Evolutionary conservation across 768 basidiomycete genomes (phyloP).

Genomic region (Lactifluus subvellereus): DNA sequence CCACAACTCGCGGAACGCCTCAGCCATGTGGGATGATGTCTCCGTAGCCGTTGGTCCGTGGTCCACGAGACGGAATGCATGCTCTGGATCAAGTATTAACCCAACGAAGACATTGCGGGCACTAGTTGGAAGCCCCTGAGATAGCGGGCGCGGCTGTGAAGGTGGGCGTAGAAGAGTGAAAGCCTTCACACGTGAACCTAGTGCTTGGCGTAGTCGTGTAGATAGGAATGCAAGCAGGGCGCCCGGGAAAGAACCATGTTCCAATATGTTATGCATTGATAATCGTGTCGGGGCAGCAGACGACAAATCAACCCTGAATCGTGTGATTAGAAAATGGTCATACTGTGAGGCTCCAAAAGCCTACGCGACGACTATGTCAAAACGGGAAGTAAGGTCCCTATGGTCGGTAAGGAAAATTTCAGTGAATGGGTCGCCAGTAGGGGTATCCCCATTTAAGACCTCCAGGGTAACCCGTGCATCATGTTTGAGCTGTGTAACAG

Average conservation of each 20-base stretch:
- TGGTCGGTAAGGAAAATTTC: slow-evolving; percentile 69
- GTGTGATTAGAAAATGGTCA: background rate
- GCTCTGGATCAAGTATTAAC: slow-evolving; percentile 60
- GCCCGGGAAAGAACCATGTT: slow-evolving; percentile 54
- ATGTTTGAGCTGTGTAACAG: slow-evolving; percentile 51
- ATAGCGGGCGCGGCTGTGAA: slow-evolving; percentile 41
- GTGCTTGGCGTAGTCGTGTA: slow-evolving; percentile 51
- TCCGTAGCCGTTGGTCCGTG: slow-evolving; percentile 81
- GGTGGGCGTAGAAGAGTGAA: slow-evolving; percentile 55
- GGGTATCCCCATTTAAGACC: slow-evolving; percentile 43
- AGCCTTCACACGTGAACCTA: slow-evolving; percentile 66
- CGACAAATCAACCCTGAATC: slow-evolving; percentile 49
- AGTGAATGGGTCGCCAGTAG: slow-evolving; percentile 57
- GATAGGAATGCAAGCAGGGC: slow-evolving; percentile 51
- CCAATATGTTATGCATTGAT: slow-evolving; percentile 44
- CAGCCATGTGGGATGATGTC: slow-evolving; percentile 41
- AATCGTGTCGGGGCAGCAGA: slow-evolving; percentile 40
- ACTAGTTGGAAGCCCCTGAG: slow-evolving; percentile 49
- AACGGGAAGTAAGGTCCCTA: slow-evolving; percentile 56
- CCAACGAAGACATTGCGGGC: slow-evolving; percentile 60
- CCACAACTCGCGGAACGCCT: slow-evolving; percentile 81
- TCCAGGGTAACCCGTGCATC: slow-evolving; percentile 75
- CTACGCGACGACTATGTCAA: slow-evolving; percentile 67
- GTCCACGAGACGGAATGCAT: slow-evolving; percentile 84
- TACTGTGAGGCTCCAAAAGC: slow-evolving; percentile 22